Conservation (phyloP, 169 alveolate genomes). For the Plasmodium yoelii region DNA sequence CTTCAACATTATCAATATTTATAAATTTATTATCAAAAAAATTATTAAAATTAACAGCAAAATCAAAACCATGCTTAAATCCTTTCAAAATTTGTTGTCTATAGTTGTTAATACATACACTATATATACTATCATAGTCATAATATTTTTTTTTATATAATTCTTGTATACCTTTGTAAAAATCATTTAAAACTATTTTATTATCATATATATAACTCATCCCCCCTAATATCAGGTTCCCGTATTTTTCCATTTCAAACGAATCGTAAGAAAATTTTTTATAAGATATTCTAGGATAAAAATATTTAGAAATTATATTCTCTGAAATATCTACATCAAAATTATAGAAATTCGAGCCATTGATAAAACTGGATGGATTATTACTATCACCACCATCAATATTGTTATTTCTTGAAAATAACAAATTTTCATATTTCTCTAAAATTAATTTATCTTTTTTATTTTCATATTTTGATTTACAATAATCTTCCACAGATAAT, state of each 20-base stretch:
- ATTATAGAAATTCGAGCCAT: conserved; percentile 9
- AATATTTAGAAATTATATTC: conserved; percentile 71
- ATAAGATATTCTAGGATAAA: conserved; percentile 74
- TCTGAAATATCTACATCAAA: conserved; percentile 60
- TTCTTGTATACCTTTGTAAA: conserved; percentile 64
- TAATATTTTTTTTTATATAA: conserved; percentile 60
- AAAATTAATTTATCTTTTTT: conserved; percentile 57
- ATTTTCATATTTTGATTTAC: conserved; percentile 64
- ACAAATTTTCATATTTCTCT: conserved; percentile 54
- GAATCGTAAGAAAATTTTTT: conserved; percentile 73
- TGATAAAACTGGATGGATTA: conserved; percentile 17
- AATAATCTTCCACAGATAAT: conserved; percentile 60
- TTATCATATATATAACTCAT: conserved; percentile 74
- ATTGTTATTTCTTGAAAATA: conserved; percentile 13
- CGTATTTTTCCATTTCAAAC: conserved; percentile 71
- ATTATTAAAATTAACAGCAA: conserved; percentile 75
- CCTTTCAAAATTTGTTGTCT: conserved; percentile 77
- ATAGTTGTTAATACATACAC: conserved; percentile 73
- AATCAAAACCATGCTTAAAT: conserved; percentile 76
- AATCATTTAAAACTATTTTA: conserved; percentile 65
- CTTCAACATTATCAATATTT: background rate
- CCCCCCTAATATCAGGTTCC: conserved; percentile 71
- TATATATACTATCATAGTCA: conserved; percentile 69
- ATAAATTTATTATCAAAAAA: conserved; percentile 59
- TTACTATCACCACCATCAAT: conserved; percentile 6